Conservation (phyloP, 441 rosid species). For the Gossypium davidsonii region DNA sequence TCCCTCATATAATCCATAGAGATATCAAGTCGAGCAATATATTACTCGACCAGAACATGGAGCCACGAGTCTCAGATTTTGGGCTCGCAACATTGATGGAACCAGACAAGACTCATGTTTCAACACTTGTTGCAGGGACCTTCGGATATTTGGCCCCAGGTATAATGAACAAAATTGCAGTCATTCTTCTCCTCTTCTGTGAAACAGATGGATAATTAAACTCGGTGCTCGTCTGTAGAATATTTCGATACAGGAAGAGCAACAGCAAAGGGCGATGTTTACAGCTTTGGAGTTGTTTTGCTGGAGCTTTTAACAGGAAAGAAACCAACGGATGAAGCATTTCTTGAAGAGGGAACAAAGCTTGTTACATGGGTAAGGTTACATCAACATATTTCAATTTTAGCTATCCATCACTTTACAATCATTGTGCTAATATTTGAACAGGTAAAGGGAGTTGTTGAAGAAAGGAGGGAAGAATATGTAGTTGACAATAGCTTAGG, state of each 20-base stretch:
- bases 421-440: not conserved
- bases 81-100: constrained; percentile 80
- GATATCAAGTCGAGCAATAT: constrained; percentile 81
- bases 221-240: constrained; percentile 34
- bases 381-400: not conserved
- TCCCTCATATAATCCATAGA: constrained; percentile 84
- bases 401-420: not conserved
- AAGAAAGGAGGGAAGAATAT: constrained; percentile 56
- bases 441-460: constrained; percentile 70
- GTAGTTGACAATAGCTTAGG: constrained; percentile 53
- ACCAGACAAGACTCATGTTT: constrained; percentile 75
- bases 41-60: constrained; percentile 71
- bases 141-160: constrained; percentile 89
- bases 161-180: constrained; percentile 14
- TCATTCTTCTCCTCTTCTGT: constrained; percentile 29
- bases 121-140: constrained; percentile 76
- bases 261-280: constrained; percentile 76
- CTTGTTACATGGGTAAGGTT: constrained; percentile 75
- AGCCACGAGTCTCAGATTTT: constrained; percentile 77
- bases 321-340: constrained; percentile 68
- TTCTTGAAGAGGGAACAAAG: constrained; percentile 78
- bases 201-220: not conserved
- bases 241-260: constrained; percentile 80
- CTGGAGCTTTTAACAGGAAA: constrained; percentile 73
- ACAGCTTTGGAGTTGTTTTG: constrained; percentile 76